Base-by-base conservation (phyloP, 306 rosid genomes). In the Vigna reflexopilosa region DNA sequence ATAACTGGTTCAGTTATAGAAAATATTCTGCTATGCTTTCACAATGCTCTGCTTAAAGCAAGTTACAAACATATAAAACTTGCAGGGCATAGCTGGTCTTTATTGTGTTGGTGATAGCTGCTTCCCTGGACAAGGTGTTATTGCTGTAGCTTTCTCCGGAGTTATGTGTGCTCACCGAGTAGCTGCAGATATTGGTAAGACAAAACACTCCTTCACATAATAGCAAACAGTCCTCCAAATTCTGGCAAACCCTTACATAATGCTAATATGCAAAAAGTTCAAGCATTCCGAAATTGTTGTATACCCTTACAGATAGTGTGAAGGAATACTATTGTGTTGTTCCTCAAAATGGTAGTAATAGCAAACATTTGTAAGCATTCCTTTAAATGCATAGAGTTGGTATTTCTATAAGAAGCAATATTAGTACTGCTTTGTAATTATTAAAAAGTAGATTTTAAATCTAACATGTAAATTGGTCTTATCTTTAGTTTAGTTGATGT, bases 51-150 rank as follows among this genome's bases (percentile, higher is more conserved):
- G 63, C 82, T 62, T 40, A 38, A 72, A 40, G 19, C 44, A 72
- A 73, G 58, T 28, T 34, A 9, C 62, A 52, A 12, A 6, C 59
- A 44, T 49, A 82, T 73, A 62, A 73, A 86, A 67, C 79, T 71
- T 84, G 84, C 95, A 95, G 99, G 84, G 90, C 32, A 85, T 93
- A 79, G 88, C 87, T 73, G 93, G 98, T 78, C 92, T 94, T 71
- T 95, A 95, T 82, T 93, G 99, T 84, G 99, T 93, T 69, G 99
- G 99, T 67, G 99, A 95, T 86, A 93, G 99, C 85, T 95, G 98
- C 89, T 95, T 95, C 85, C 98, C 99, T 0, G 98, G 99, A n/a
- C 98, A 93, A 88, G 98, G 99, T 68, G 99, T 95, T 77, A 95
- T 93, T 59, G 97, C 99, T 16, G 97, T 95, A 20, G 96, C 97